Percentiles rank a stretch among this genome's conserved stretches.
phyloP scores from a whole-genome alignment of 768 basidiomycete genomes.

The Amanita polypyramis region DNA sequence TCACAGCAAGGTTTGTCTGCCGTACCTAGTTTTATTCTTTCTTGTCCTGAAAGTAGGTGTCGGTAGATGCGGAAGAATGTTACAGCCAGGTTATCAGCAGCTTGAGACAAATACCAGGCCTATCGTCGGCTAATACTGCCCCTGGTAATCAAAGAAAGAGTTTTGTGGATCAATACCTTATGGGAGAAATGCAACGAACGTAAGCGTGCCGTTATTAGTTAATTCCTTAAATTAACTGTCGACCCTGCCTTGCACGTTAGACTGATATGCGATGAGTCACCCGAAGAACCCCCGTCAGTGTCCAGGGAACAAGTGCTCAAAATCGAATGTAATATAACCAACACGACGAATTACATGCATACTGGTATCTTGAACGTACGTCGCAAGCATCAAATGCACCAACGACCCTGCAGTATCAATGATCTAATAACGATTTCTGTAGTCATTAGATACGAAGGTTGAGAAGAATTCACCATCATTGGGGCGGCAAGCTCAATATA shows the following conservation, averaged over 20 bases:
- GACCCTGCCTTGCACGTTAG: conserved; percentile 25
- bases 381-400: not conserved
- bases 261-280: conserved; percentile 70
- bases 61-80: conserved; percentile 81
- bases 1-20: conserved; percentile 62
- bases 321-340: conserved; percentile 87
- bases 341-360: conserved; percentile 80
- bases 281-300: conserved; percentile 62
- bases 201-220: conserved; percentile 13
- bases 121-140: conserved; percentile 11
- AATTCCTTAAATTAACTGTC: conserved; percentile 1
- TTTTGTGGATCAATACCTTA: conserved; percentile 76
- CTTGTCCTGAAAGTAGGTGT: not conserved
- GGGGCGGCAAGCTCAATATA: conserved; percentile 74
- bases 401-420: not conserved
- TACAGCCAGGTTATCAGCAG: conserved; percentile 67
- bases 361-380: conserved; percentile 72
- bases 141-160: conserved; percentile 28
- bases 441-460: conserved; percentile 84
- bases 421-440: conserved; percentile 1
- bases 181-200: conserved; percentile 71
- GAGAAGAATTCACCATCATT: conserved; percentile 78
- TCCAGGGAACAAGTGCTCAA: conserved; percentile 71
- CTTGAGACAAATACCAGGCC: conserved; percentile 58
- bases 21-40: conserved; percentile 17